Base-by-base conservation (phyloP, 2,329 filamentous ascomycete genomes). In the Aotearoamyces nothofagi region DNA sequence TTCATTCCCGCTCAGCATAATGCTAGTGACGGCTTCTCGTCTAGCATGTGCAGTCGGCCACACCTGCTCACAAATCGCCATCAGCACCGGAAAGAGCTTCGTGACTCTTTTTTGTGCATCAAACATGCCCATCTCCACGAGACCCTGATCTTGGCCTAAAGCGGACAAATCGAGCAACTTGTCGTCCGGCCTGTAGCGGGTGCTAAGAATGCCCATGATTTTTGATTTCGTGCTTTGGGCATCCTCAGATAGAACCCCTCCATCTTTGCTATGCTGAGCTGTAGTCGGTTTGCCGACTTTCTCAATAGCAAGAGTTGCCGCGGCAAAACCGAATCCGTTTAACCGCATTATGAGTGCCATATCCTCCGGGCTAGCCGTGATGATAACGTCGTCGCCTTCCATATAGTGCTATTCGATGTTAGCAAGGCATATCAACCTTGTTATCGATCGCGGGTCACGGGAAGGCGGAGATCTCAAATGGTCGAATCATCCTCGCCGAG, bases 31-130 rank as follows among this genome's bases (percentile, higher is more conserved):
- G 4, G 78, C 77, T 26, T 84, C 76, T 27, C 73, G 68, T 51
- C 86, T 86, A 27, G 78, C 74, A 35, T 76, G 62, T 9, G 66
- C 49, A 2, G 67, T 75, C 40, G 77, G 74, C 57, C 93, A 92
- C 11, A 78, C 66, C 35, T 70, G 60, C 30, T 92, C 75, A 49
- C 81, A 84, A 26, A 94, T 74, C 34, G 71, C 73, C 80, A 96
- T 92, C 36, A 96, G 63, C 2, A 81, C 87, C 29, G 80, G 81
- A 56, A 96, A 94, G 37, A 93, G 80, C 51, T 94, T 98, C n/a
- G 40, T 36, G 8, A 42, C 39, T 13, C 35, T 41, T 3, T 76
- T 71, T 33, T 66, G 69, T 34, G 60, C 70, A 36, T 72, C 67
- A 49, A 92, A 84, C 44, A 87, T 78, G 20, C 80, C 80, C 53